A percentile compares a stretch with the other conserved stretches of the same genome.
Evolutionary conservation across 306 rosid genomes (phyloP).

Genomic region (Glycine tomentella): DNA sequence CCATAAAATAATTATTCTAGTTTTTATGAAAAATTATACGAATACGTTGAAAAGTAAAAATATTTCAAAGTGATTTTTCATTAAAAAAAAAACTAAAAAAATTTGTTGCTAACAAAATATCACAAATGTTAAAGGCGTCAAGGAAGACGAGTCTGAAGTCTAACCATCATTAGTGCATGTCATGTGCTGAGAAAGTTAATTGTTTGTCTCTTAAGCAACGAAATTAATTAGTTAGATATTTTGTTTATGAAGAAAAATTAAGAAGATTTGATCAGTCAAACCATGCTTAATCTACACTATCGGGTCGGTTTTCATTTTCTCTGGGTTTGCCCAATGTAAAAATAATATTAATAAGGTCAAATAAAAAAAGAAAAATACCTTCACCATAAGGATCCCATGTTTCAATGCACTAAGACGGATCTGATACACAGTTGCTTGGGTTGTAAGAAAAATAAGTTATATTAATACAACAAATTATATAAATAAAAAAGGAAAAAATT

Average conservation of each 20-base stretch:
- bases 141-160: neutral
- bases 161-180: neutral
- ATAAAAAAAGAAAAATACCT: neutral
- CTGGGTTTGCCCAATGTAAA: neutral
- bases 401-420: neutral
- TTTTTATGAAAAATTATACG: no score
- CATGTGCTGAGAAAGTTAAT: neutral
- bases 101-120: neutral
- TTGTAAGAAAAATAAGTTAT: neutral
- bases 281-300: neutral
- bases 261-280: no score
- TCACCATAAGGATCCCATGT: neutral
- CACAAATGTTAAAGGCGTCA: neutral
- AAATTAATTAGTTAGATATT: neutral
- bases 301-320: neutral
- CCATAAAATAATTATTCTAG: no score
- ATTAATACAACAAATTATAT: neutral
- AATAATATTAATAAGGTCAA: neutral
- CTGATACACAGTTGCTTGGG: neutral
- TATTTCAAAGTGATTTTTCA: no score
- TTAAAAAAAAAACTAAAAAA: no score
- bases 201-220: neutral
- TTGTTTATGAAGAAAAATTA: neutral
- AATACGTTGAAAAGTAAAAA: neutral
- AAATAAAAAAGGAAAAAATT: neutral